A percentile compares a stretch with the other conserved stretches of the same genome.
Evolutionary conservation across 2,329 filamentous ascomycete species (phyloP).

Genomic region (Sclerotinia subarctica): DNA sequence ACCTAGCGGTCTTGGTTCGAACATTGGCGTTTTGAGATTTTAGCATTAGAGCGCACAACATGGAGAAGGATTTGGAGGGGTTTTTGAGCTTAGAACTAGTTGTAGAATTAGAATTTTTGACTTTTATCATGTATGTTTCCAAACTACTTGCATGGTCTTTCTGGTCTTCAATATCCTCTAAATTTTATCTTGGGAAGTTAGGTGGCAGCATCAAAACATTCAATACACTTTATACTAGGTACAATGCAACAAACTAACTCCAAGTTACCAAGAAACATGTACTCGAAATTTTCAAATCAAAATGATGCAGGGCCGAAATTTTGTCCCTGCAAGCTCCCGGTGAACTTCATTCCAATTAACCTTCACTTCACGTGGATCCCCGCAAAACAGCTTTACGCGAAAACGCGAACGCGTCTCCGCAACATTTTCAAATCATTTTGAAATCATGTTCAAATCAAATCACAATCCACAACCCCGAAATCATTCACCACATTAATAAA

Average conservation of each 20-base stretch:
- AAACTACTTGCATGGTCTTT: not conserved
- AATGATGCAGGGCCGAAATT: not conserved
- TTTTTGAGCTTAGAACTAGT: not conserved
- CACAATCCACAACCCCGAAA: not conserved
- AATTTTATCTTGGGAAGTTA: not conserved
- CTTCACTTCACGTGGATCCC: conserved; percentile 17
- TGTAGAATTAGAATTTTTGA: not conserved
- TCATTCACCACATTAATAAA: not conserved
- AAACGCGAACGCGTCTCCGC: conserved; percentile 18
- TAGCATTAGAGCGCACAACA: conserved; percentile 2
- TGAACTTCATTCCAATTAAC: not conserved
- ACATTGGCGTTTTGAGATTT: conserved; percentile 17
- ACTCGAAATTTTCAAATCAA: not conserved
- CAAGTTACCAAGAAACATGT: not conserved
- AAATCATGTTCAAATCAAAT: not conserved
- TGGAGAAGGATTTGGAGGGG: not conserved
- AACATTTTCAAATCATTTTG: not conserved
- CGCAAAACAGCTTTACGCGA: conserved; percentile 23
- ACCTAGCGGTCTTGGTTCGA: not conserved
- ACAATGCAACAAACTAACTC: not conserved
- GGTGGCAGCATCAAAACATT: not conserved
- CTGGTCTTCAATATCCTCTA: too few relatives aligned
- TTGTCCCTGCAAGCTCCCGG: not conserved
- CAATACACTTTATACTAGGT: too few relatives aligned
- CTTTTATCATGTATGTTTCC: not conserved